Evolutionary conservation across 805 yeast species (phyloP), one percentile per base, ranked within the genome.

Genomic region (Candida taoyuanica): DNA sequence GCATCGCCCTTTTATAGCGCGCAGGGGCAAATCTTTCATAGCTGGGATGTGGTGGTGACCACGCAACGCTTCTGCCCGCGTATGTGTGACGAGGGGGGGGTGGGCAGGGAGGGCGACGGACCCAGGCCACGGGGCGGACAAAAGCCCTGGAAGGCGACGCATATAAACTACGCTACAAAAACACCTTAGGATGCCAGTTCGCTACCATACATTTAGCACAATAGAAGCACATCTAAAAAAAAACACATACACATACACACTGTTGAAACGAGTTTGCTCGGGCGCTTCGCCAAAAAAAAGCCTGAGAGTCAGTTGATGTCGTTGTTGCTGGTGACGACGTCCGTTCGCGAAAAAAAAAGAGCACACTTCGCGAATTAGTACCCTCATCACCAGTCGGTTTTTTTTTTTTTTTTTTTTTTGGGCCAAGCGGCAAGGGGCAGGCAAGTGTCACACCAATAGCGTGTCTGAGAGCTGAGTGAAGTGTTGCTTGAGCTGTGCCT

Each of bases 21-120:
- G 24, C 17, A 21, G 9, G 24, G 24, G 24, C 24, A 21, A 21
- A 21, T 21, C 24, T 21, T 21, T 21, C 24, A 21, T n/a, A n/a
- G n/a, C n/a, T n/a, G n/a, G n/a, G 18, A 15, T 32, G 15, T 16
- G 29, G 36, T 27, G 40, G 30, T 26, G 31, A 37, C 34, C 40
- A 35, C 38, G 38, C 38, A 35, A 35, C 38, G 38, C 15, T 14
- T 17, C 19, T n/a, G 8, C 7, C 18, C 30, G 24, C 24, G 24
- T 21, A 11, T 25, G 28, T n/a, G n/a, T 28, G 5, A 14, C 18
- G 5, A 14, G 28, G 28, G 28, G 28, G 14, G 31, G 31, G 7
- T 28, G 31, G n/a, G n/a, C n/a, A n/a, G n/a, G n/a, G n/a, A n/a
- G n/a, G n/a, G n/a, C n/a, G n/a, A n/a, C n/a, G n/a, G n/a, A n/a